Evolutionary conservation across 345 rosid species (phyloP).

Genomic region (Nephelium lappaceum): DNA sequence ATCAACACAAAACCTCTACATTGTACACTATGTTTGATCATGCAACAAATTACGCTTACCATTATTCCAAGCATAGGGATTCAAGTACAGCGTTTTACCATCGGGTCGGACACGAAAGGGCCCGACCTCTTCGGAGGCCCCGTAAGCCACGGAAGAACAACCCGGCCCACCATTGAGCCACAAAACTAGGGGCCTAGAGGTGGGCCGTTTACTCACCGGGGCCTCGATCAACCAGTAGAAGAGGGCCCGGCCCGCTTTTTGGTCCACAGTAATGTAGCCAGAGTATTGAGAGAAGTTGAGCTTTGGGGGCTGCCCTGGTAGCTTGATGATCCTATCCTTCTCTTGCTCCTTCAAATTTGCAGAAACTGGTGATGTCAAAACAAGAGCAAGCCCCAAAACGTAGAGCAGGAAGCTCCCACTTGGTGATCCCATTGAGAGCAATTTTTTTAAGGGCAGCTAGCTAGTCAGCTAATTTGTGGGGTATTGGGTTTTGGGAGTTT

Average conservation of each 20-base stretch:
- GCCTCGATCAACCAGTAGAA: conserved; percentile 78
- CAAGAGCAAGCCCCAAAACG: conserved; percentile 4
- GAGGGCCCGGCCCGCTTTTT: conserved; percentile 55
- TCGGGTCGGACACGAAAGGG: conserved; percentile 71
- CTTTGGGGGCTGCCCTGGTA: conserved; percentile 74
- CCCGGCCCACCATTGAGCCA: conserved; percentile 98
- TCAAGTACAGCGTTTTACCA: conserved; percentile 55
- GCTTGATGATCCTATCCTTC: conserved; percentile 53
- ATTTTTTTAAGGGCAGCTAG: background rate
- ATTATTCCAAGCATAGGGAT: conserved; percentile 75
- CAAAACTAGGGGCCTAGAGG: conserved; percentile 52
- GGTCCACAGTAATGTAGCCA: conserved; percentile 71
- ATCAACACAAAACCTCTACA: background rate
- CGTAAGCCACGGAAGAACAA: conserved; percentile 84
- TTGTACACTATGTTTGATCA: background rate
- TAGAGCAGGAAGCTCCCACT: conserved; percentile 10
- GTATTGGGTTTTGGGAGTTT: background rate
- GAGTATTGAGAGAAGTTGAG: conserved; percentile 76
- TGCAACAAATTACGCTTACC: conserved; percentile 31
- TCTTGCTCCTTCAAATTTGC: conserved; percentile 35
- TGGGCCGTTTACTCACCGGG: conserved; percentile 31
- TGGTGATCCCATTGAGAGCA: conserved; percentile 13
- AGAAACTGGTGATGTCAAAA: conserved; percentile 15
- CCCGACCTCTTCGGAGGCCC: conserved; percentile 94
- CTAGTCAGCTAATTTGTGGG: background rate